A percentile compares a stretch with the other conserved stretches of the same genome.
Evolutionary conservation across 1,139 yeast species (phyloP).

Genomic region (Candida sanyaensis): DNA sequence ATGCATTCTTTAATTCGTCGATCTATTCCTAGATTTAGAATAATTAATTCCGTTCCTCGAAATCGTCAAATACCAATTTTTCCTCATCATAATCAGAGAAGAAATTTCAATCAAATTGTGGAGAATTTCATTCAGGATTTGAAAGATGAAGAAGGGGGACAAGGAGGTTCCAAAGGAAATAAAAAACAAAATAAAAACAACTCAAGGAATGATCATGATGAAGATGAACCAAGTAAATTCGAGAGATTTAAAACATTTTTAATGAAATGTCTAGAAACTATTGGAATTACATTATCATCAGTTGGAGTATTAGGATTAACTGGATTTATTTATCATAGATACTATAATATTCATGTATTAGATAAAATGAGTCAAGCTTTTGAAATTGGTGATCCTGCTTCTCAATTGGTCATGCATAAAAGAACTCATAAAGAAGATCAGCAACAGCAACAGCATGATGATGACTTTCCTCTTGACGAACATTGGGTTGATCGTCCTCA

Average conservation of each 20-base stretch:
- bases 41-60: not conserved
- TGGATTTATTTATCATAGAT: slow-evolving; percentile 67
- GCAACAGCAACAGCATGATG: slow-evolving; percentile 11
- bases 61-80: not conserved
- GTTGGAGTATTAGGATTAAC: slow-evolving; percentile 70
- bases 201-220: slow-evolving; percentile 8
- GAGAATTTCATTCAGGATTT: slow-evolving; percentile 21
- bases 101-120: slow-evolving; percentile 18
- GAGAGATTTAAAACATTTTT: slow-evolving; percentile 25
- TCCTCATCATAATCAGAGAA: not conserved
- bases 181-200: slow-evolving; percentile 15
- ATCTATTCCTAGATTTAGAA: slow-evolving; percentile 1
- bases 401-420: slow-evolving; percentile 56
- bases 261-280: slow-evolving; percentile 66
- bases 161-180: slow-evolving; percentile 10
- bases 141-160: slow-evolving; percentile 12
- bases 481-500: slow-evolving; percentile 73
- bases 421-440: slow-evolving; percentile 31
- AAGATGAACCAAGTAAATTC: slow-evolving; percentile 13
- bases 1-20: slow-evolving; percentile 3
- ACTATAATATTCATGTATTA: slow-evolving; percentile 61
- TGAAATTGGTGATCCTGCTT: slow-evolving; percentile 67
- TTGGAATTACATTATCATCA: slow-evolving; percentile 76
- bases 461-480: slow-evolving; percentile 22
- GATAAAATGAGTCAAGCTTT: slow-evolving; percentile 69